Base-by-base conservation (phyloP, 768 basidiomycete species). In the Trametes elegans region DNA sequence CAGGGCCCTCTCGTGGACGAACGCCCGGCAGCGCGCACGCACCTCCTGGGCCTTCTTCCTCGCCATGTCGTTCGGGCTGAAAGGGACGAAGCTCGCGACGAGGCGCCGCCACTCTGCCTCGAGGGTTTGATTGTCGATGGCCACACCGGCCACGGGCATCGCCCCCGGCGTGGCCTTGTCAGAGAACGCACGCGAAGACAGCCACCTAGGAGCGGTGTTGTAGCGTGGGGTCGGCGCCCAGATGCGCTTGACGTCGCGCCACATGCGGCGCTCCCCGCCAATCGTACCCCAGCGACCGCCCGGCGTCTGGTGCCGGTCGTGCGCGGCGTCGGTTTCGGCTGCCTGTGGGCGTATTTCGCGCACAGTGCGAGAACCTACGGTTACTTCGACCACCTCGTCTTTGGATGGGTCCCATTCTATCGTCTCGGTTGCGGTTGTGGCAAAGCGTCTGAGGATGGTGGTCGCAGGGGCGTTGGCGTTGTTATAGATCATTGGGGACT, bases 401-500 rank as follows among this genome's bases (percentile, higher is more conserved):
- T 18, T 13, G 23, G 50, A 52, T 1, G 50, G 40, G 28, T 52
- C 41, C 50, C 50, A 52, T 23, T 52, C 50, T 7, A 41, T 16
- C 14, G 5, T n/a, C 14, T 52, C 41, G 21, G 18, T n/a, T 7
- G 23, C n/a, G 23, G 31, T 24, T 9, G 41, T 35, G 31, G 48
- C 38, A 13, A 35, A n/a, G 8, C 36, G 36, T 31, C 8, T 42
- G 31, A 42, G 41, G n/a, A 27, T 16, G 50, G 41, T 16, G 41
- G 23, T 43, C 19, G 41, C 21, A 32, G 43, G 26, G 21, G 43
- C 14, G 41, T 31, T 27, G 21, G 18, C 32, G 41, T 19, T 24
- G 7, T 43, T 4, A 7, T 13, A 35, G 34, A n/a, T 35, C 13
- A 35, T 11, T 35, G 34, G n/a, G 34, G 11, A n/a, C n/a, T n/a